Evolutionary conservation across 129 eudicot species (phyloP).

Genomic region (Saussurea involucrata): DNA sequence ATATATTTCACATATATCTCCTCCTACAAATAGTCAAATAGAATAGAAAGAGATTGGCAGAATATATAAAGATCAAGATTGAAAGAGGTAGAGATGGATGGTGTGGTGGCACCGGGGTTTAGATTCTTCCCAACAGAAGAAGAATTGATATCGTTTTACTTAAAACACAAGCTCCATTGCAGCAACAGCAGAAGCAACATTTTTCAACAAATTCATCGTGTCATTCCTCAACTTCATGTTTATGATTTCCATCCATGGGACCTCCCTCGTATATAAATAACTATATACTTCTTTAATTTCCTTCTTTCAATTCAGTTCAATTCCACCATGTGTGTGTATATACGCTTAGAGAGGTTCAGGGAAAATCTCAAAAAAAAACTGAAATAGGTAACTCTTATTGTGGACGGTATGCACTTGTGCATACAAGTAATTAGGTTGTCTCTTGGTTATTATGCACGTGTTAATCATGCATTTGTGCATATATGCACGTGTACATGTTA

Average conservation of each 20-base stretch:
- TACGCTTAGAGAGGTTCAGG: neutral
- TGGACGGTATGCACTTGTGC: too few species aligned
- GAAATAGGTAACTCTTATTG: too few species aligned
- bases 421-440: too few species aligned
- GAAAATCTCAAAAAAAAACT: too few species aligned
- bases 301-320: neutral
- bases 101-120: constrained; percentile 20
- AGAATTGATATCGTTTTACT: constrained; percentile 29
- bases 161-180: constrained; percentile 16
- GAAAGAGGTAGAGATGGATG: neutral
- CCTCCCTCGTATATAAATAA: constrained; percentile 19
- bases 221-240: constrained; percentile 29
- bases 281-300: neutral
- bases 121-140: constrained; percentile 46
- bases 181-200: neutral
- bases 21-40: too few species aligned
- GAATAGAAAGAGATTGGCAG: neutral
- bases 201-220: constrained; percentile 13
- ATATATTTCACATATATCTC: neutral
- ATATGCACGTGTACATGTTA: too few species aligned
- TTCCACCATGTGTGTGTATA: neutral
- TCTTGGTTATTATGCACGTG: too few species aligned
- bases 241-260: constrained; percentile 39
- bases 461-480: too few species aligned
- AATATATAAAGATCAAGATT: neutral